Evolutionary conservation across 768 basidiomycete genomes (phyloP).

Genomic region (Phallus indusiatus): DNA sequence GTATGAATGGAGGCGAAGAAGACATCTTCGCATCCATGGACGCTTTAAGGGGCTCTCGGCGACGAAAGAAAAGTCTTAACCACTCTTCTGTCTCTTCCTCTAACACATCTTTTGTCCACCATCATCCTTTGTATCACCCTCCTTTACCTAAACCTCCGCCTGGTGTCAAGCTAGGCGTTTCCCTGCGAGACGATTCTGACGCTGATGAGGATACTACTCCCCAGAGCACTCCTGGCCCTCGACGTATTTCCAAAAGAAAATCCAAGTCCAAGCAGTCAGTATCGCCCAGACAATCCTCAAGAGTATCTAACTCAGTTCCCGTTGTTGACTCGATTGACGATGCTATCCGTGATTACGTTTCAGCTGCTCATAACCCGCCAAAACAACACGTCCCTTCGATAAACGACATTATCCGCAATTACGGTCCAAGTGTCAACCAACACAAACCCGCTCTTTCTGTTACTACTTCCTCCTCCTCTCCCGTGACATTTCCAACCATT

Average conservation of each 20-base stretch:
- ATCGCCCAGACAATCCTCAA: slow-evolving; percentile 14
- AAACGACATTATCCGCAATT: slow-evolving; percentile 76
- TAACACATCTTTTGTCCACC: slow-evolving; percentile 36
- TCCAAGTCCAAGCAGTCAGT: slow-evolving; percentile 12
- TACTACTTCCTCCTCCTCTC: not conserved
- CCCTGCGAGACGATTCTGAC: slow-evolving; percentile 5
- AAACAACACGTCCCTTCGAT: slow-evolving; percentile 65
- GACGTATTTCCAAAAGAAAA: slow-evolving; percentile 23
- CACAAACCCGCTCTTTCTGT: not conserved
- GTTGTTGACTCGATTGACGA: slow-evolving; percentile 11
- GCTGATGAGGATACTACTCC: slow-evolving; percentile 17
- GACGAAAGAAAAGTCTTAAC: slow-evolving; percentile 19
- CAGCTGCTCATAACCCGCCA: slow-evolving; percentile 18
- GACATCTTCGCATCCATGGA: slow-evolving; percentile 30
- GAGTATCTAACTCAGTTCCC: slow-evolving; percentile 7
- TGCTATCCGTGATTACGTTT: slow-evolving; percentile 7
- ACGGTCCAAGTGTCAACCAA: slow-evolving; percentile 52
- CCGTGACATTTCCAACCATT: not conserved
- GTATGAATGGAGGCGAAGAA: slow-evolving; percentile 71
- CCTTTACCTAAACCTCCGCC: slow-evolving; percentile 80
- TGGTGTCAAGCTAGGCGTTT: slow-evolving; percentile 56
- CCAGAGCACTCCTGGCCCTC: slow-evolving; percentile 20
- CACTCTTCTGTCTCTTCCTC: not conserved
- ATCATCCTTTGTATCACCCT: slow-evolving; percentile 74
- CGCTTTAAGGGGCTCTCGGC: slow-evolving; percentile 29